These are phyloP conservation scores for Candida tibetensis DNA, from an alignment of 805 yeast genomes.

Conservation along the genomic window DNA sequence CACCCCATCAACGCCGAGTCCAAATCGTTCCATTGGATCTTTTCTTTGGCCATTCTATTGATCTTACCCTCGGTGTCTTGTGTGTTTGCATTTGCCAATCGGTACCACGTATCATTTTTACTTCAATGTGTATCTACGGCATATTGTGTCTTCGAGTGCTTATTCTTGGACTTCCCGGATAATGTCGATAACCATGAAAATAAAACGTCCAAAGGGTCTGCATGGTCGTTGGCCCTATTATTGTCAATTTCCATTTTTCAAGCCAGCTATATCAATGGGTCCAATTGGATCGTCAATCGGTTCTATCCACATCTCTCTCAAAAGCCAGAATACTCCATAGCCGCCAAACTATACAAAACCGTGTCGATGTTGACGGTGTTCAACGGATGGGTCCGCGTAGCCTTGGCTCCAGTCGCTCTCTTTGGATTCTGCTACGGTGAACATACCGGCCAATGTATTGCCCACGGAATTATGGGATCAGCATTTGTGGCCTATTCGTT, in stretches of 20 bases:
- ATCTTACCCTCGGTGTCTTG: constrained; percentile 57
- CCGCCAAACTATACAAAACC: constrained; percentile 35
- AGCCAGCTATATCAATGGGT: constrained; percentile 56
- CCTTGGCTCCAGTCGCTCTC: constrained; percentile 78
- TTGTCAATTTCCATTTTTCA: constrained; percentile 47
- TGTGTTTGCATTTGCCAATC: constrained; percentile 53
- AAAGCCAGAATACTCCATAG: constrained; percentile 34
- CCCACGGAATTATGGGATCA: constrained; percentile 96
- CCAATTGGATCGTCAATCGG: constrained; percentile 39
- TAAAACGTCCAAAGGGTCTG: constrained; percentile 62
- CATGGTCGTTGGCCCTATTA: constrained; percentile 55
- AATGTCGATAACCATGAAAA: constrained; percentile 60
- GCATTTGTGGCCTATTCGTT: constrained; percentile 82
- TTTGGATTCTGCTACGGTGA: constrained; percentile 82
- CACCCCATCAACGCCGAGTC: constrained; percentile 48
- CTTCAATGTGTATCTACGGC: constrained; percentile 46
- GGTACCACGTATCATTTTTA: constrained; percentile 41
- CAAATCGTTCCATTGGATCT: constrained; percentile 65
- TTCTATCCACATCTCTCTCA: constrained; percentile 32
- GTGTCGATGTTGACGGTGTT: constrained; percentile 47
- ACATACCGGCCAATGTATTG: constrained; percentile 92
- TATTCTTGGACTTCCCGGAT: constrained; percentile 62
- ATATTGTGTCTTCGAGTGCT: constrained; percentile 56
- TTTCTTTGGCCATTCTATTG: constrained; percentile 45
- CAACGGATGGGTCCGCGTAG: constrained; percentile 75